Base-by-base conservation (phyloP, 106 monocot species). In the Phalaenopsis aphrodite region DNA sequence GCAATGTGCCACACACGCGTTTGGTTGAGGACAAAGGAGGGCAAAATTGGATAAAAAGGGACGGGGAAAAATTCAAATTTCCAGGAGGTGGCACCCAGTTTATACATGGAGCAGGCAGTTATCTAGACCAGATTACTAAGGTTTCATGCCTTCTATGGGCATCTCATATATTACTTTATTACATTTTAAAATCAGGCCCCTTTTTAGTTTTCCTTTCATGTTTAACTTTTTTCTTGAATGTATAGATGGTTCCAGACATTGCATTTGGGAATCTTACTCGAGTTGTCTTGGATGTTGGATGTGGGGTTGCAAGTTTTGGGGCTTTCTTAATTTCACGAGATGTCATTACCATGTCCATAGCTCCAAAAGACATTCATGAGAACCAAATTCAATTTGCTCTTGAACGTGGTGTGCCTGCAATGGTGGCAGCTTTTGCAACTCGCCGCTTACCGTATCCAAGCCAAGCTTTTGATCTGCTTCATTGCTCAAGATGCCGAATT, bases 301-400 rank as follows among this genome's bases (percentile, higher is more conserved):
- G 93, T 86, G 93, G 93, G 0, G 90, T 96, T 76, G 96, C 96
- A 72, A 96, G 96, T 84, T 96, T 96, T 82, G 93, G 96, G 72
- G 93, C 96, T 66, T 88, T 90, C 84, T 82, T 96, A 58, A 78
- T 96, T 71, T 87, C 91, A 80, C 74, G 90, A 8, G 85, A 96
- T 82, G 96, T 96, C 69, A 72, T 86, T 67, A 93, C 96, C 67
- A 58, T 96, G 78, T 96, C 96, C 24, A 85, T 93, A 76, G 96
- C 96, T 58, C 96, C 96, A 58, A 96, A 93, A 85, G 93, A 96
- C 86, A 88, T 91, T 55, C 95, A 96, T 80, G 93, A 93, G 76
- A 96, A 96, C 80, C 93, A 96, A 55, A 93, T 96, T 84, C 96
- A 93, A 78, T 93, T 96, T 91, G 96, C 93, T 81, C 93, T 96